phyloP scores from a whole-genome alignment of 2,329 filamentous ascomycete genomes.

The Cryoendolithus antarcticus region DNA sequence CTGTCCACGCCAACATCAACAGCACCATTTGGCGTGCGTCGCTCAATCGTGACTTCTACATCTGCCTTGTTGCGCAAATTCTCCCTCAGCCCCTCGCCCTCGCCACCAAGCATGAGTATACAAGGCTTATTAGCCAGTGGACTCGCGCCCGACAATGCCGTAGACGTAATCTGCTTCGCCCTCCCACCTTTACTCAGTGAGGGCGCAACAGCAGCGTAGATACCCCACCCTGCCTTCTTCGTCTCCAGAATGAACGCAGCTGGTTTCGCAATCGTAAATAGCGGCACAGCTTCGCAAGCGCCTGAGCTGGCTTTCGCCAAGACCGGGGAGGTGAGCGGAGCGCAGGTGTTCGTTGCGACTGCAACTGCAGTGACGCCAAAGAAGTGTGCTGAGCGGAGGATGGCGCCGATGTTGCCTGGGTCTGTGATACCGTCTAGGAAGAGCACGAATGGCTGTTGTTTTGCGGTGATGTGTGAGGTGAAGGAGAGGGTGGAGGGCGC shows the following conservation, averaged over 20 bases:
- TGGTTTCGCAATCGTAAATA: constrained; percentile 59
- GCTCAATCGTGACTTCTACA: constrained; percentile 46
- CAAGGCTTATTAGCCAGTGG: constrained; percentile 42
- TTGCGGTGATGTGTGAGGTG: constrained; percentile 21
- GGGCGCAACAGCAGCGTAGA: constrained; percentile 60
- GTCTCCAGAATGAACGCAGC: constrained; percentile 58
- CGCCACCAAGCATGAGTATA: constrained; percentile 71
- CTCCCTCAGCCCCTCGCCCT: constrained; percentile 60
- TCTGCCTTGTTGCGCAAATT: constrained; percentile 56
- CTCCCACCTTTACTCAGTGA: constrained; percentile 7
- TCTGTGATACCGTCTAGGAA: constrained; percentile 64
- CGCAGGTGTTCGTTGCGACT: constrained; percentile 59
- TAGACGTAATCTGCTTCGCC: constrained; percentile 6
- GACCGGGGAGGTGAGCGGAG: constrained; percentile 61
- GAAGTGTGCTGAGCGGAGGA: constrained; percentile 78
- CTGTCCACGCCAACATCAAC: constrained; percentile 60
- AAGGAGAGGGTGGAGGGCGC: constrained; percentile 39
- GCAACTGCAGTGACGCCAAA: constrained; percentile 78
- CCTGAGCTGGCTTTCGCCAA: constrained; percentile 82
- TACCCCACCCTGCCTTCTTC: constrained; percentile 61
- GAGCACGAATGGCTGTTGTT: constrained; percentile 57
- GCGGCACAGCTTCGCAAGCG: constrained; percentile 65
- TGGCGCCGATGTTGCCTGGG: constrained; percentile 79
- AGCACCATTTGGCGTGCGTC: constrained; percentile 8
- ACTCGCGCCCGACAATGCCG: constrained; percentile 9